phyloP scores from a whole-genome alignment of 306 rosid species.

The Astragalus glycyphyllos region DNA sequence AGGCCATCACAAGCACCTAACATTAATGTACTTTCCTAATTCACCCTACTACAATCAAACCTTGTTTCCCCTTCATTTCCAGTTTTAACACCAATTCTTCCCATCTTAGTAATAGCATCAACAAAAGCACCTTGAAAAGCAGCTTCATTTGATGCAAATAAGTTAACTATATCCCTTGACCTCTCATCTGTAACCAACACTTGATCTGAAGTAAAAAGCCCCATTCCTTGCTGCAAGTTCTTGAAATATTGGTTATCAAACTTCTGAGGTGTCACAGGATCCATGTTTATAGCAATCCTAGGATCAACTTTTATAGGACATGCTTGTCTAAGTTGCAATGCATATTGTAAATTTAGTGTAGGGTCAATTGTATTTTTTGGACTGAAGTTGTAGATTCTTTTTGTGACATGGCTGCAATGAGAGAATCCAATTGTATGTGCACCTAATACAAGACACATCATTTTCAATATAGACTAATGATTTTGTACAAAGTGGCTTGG shows the following conservation, averaged over 20 bases:
- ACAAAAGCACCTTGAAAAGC: conserved; percentile 64
- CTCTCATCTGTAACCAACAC: conserved; percentile 59
- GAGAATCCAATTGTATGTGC: conserved; percentile 88
- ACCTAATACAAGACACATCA: too few species aligned
- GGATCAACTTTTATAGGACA: conserved; percentile 71
- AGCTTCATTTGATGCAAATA: conserved; percentile 58
- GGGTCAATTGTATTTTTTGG: conserved; percentile 67
- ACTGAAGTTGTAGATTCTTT: conserved; percentile 64
- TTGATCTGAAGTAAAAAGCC: conserved; percentile 76
- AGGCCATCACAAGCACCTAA: neutral
- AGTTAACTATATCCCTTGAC: conserved; percentile 63
- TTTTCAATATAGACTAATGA: too few species aligned
- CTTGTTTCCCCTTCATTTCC: conserved; percentile 72
- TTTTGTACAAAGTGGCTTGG: conserved; percentile 2
- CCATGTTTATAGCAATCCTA: conserved; percentile 66
- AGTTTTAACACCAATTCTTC: conserved; percentile 68
- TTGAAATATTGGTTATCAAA: conserved; percentile 78
- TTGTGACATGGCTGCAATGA: conserved; percentile 61
- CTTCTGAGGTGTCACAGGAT: conserved; percentile 58
- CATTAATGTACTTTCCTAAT: conserved; percentile 20
- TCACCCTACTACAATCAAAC: conserved; percentile 53
- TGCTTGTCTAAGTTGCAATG: conserved; percentile 53
- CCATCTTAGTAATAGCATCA: conserved; percentile 72
- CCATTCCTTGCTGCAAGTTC: conserved; percentile 73
- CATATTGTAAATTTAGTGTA: conserved; percentile 58